A percentile compares a stretch with the other conserved stretches of the same genome.
Evolutionary conservation across 2,329 filamentous ascomycete species (phyloP).

Genomic region (Monosporascus sp.): DNA sequence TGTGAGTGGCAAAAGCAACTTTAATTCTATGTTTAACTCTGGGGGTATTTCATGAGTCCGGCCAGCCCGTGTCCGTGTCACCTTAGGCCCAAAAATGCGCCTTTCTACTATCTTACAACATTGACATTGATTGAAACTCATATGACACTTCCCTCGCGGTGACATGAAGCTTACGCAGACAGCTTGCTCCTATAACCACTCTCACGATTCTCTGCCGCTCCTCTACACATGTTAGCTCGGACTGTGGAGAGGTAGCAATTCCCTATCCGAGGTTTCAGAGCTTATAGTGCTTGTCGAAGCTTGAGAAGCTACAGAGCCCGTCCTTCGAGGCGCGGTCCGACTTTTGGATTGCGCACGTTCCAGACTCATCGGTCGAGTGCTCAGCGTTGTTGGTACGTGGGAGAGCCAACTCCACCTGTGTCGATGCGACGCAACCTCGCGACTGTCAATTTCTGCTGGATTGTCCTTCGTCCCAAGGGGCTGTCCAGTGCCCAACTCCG

Average conservation of each 20-base stretch:
- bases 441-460: constrained; percentile 17
- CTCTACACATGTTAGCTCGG: not conserved
- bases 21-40: too few relatives aligned
- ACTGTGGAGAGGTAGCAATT: not conserved
- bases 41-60: too few relatives aligned
- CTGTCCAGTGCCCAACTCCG: constrained; percentile 14
- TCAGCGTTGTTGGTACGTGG: constrained; percentile 15
- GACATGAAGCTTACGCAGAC: not conserved
- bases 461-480: constrained; percentile 19
- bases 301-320: not conserved
- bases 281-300: not conserved
- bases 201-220: not conserved
- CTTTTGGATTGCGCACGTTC: not conserved
- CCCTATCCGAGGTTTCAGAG: not conserved
- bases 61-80: too few relatives aligned
- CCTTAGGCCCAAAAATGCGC: too few relatives aligned
- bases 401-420: constrained; percentile 18
- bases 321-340: not conserved
- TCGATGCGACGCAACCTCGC: not conserved
- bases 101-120: too few relatives aligned
- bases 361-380: constrained; percentile 6
- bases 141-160: too few relatives aligned
- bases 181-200: not conserved
- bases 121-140: too few relatives aligned
- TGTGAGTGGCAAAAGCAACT: too few relatives aligned